Conservation (phyloP, 768 basidiomycete species). For the Mycena polygramma region DNA sequence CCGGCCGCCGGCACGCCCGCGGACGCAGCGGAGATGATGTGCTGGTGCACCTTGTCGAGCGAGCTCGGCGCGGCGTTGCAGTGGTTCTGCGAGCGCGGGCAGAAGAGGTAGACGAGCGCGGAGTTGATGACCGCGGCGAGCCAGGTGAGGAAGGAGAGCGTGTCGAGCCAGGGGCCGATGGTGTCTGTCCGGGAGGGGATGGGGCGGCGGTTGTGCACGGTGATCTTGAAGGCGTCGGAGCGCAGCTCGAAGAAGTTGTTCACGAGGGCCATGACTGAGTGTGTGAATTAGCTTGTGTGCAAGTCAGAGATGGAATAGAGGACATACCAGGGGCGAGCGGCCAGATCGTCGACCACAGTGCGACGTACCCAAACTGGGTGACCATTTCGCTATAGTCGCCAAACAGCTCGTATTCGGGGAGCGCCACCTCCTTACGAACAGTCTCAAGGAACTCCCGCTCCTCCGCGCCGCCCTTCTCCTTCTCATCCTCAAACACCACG, state of each 20-base stretch:
- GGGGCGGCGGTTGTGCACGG: constrained; percentile 85
- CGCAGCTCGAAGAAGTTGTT: constrained; percentile 96
- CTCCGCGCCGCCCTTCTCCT: constrained; percentile 65
- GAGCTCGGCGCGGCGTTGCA: constrained; percentile 37
- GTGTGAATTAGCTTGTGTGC: constrained; percentile 6
- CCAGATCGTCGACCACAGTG: constrained; percentile 95
- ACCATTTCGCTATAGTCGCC: constrained; percentile 98
- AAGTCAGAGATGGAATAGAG: constrained; percentile 19
- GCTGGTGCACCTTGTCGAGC: constrained; percentile 46
- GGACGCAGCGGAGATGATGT: constrained; percentile 43
- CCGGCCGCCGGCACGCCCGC: constrained; percentile 27
- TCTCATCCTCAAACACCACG: constrained; percentile 80
- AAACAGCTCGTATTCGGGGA: constrained; percentile 87
- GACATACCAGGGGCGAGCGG: constrained; percentile 82
- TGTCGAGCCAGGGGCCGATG: constrained; percentile 95
- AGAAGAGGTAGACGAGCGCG: constrained; percentile 93
- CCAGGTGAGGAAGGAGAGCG: constrained; percentile 91
- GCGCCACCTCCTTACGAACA: constrained; percentile 80
- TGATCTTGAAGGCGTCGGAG: constrained; percentile 96
- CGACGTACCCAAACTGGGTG: constrained; percentile 93
- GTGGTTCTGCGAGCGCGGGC: constrained; percentile 39
- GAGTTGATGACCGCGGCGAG: constrained; percentile 89
- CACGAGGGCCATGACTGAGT: constrained; percentile 79
- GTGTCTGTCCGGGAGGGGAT: constrained; percentile 90
- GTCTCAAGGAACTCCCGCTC: constrained; percentile 86